These are phyloP conservation scores for Lactarius akahatsu DNA, from an alignment of 768 basidiomycete genomes.

Conservation along the genomic window DNA sequence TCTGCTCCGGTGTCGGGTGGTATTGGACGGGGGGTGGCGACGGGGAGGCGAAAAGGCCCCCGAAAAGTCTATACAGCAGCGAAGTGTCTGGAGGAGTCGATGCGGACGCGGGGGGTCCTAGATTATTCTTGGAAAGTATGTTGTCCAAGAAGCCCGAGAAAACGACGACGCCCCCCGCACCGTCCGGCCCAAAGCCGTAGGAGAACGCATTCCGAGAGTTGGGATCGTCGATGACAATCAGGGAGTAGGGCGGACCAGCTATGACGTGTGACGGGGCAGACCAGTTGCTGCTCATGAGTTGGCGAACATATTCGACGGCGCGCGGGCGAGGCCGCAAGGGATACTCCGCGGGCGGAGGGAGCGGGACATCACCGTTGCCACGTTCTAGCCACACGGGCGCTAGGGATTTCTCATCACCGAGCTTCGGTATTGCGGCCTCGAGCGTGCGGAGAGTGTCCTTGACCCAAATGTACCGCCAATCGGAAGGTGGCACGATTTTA, in stretches of 20 bases:
- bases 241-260: conserved; percentile 83
- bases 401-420: conserved; percentile 58
- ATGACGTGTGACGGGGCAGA: conserved; percentile 52
- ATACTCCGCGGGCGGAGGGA: conserved; percentile 79
- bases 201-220: conserved; percentile 89
- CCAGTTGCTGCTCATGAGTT: conserved; percentile 41
- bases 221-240: conserved; percentile 85
- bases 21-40: conserved; percentile 34
- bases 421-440: conserved; percentile 67
- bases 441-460: conserved; percentile 72
- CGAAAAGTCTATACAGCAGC: conserved; percentile 51
- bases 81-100: conserved; percentile 36
- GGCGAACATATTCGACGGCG: conserved; percentile 66
- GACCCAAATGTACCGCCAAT: conserved; percentile 94
- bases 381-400: conserved; percentile 57
- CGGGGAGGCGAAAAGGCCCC: conserved; percentile 42
- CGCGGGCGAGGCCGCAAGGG: conserved; percentile 85
- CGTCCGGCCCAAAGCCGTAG: conserved; percentile 91
- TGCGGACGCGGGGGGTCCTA: conserved; percentile 34
- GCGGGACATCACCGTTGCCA: conserved; percentile 50
- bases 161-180: conserved; percentile 90
- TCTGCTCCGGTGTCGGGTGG: conserved; percentile 73
- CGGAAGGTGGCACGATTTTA: conserved; percentile 62
- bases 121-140: conserved; percentile 57
- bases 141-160: conserved; percentile 93